Conservation (phyloP, 164 flowering plant species). For the Buxus sempervirens region DNA sequence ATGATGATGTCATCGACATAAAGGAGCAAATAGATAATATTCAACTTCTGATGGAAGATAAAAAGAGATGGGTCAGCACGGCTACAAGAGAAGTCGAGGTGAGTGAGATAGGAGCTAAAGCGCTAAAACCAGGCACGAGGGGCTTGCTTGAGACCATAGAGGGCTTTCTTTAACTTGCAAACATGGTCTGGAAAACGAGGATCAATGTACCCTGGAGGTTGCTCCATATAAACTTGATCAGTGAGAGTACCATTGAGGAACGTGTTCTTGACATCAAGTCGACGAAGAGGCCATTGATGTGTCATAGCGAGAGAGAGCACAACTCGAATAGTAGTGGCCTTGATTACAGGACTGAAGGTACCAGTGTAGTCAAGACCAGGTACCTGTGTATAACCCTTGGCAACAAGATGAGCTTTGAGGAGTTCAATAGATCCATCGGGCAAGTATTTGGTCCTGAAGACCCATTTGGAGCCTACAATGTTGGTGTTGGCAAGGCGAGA, state of each 20-base stretch:
- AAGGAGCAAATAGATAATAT: background rate
- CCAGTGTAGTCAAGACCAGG: conserved; percentile 1
- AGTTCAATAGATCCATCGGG: background rate
- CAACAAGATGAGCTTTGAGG: conserved; percentile 6
- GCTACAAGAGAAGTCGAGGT: background rate
- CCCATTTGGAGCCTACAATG: conserved; percentile 1
- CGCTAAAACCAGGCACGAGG: conserved; percentile 11
- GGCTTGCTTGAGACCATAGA: conserved; percentile 11
- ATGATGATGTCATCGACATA: conserved; percentile 12
- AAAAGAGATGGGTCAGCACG: conserved; percentile 9
- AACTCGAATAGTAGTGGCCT: conserved; percentile 1
- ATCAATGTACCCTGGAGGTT: conserved; percentile 9
- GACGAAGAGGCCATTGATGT: background rate
- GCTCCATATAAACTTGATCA: conserved; percentile 3
- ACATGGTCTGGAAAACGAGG: conserved; percentile 1
- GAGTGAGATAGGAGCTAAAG: background rate
- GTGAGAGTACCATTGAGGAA: conserved; percentile 6
- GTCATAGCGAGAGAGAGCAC: conserved; percentile 1
- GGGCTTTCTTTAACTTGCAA: background rate
- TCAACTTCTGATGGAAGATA: background rate
- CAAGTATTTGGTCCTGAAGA: background rate
- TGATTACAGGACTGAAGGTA: conserved; percentile 9
- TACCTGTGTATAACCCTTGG: too few relatives aligned
- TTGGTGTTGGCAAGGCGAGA: background rate
- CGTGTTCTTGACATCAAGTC: conserved; percentile 9